Base-by-base conservation (phyloP, 257 asterid species). In the Solanum lycopersicoides region DNA sequence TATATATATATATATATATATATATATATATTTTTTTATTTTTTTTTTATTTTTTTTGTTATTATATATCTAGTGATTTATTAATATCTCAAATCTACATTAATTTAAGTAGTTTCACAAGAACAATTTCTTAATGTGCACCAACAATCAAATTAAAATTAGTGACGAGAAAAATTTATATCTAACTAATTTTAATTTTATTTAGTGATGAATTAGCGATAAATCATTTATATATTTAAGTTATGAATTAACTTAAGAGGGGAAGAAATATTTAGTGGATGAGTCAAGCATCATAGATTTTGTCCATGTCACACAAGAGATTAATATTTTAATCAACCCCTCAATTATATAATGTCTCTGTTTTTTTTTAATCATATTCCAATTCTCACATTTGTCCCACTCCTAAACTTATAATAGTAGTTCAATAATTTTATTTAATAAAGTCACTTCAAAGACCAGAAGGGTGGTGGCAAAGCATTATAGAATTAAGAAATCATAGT, bases 401-500 rank as follows among this genome's bases (percentile, higher is more conserved):
- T 45, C 37, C 84, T 73, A 35, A 50, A 86, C 47, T 74, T 86
- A 50, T 73, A 53, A 35, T 25, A 37, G 47, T 74, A 35, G 37
- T 77, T 45, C 85, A 86, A 28, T 74, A 75, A 56, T 6, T 34
- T 79, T 74, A 76, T 37, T 32, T 12, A 53, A 50, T 34, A 30
- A 86, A 76, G 86, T 56, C 63, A 85, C 25, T 90, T 69, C 71
- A 88, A 85, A 88, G 88, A 79, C 88, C 86, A 87, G 30, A 84
- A 79, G 87, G 39, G 60, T 84, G 76, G 92, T 94, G 94, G 96
- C 85, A 91, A 92, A 90, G 90, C 89, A 93, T 65, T 86, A 89
- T 92, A 91, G 91, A 91, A 75, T 90, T 91, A 91, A 87, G 92
- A 92, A 91, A 91, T 88, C 91, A 82, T 66, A 66, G 63, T 84